These are phyloP conservation scores for Fagopyrum homotropicum DNA, from an alignment of 148 eudicot species.

Conservation along the genomic window DNA sequence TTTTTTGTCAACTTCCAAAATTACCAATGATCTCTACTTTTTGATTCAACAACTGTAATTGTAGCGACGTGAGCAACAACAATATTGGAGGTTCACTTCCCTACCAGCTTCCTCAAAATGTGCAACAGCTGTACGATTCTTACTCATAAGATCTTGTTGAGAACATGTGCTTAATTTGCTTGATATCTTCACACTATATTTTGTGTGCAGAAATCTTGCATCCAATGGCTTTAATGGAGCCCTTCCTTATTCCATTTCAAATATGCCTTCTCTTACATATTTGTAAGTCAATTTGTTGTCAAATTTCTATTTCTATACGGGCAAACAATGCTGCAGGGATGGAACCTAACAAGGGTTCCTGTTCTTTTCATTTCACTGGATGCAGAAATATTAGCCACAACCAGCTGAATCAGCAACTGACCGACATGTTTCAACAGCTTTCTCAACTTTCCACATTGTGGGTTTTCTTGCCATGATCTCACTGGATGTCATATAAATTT, in stretches of 20 bases:
- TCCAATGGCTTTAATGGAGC: slow-evolving; percentile 56
- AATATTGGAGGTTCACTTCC: slow-evolving; percentile 75
- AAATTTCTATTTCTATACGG: background rate
- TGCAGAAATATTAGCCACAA: slow-evolving; percentile 80
- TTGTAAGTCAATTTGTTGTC: slow-evolving; percentile 39
- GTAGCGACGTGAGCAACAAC: slow-evolving; percentile 90
- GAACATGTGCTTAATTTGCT: background rate
- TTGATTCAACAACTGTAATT: slow-evolving; percentile 20
- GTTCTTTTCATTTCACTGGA: background rate
- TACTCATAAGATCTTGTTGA: background rate
- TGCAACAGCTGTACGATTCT: slow-evolving; percentile 55
- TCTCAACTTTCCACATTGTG: slow-evolving; percentile 62
- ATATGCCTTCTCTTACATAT: slow-evolving; percentile 55
- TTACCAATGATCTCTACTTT: slow-evolving; percentile 47
- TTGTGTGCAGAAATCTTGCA: slow-evolving; percentile 69
- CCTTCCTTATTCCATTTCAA: slow-evolving; percentile 68
- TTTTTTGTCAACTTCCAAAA: background rate
- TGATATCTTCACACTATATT: background rate
- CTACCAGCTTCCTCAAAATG: slow-evolving; percentile 65
- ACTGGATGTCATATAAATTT: background rate
- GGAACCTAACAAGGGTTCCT: background rate
- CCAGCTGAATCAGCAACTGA: slow-evolving; percentile 58
- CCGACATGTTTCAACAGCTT: slow-evolving; percentile 47
- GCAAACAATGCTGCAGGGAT: background rate
- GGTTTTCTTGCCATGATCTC: slow-evolving; percentile 19